Percentiles rank a stretch among this genome's conserved stretches.
Conservation (phyloP, 2,329 filamentous ascomycete species). For the Colletotrichum simmondsii region DNA sequence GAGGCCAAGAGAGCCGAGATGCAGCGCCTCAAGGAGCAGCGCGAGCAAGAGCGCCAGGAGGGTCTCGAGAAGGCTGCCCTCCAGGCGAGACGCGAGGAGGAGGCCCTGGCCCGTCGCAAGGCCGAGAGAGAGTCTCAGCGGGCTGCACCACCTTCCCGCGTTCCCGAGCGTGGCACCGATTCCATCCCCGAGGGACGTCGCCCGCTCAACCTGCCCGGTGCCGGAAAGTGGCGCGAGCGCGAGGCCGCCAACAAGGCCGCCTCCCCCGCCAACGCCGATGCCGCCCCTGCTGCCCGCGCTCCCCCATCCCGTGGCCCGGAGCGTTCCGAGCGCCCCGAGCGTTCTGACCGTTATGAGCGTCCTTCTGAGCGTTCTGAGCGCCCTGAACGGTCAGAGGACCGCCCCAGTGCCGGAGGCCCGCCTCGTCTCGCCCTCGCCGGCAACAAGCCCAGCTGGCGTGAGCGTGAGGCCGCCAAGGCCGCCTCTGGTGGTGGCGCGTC, state of each 20-base stretch:
- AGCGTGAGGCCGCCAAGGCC: slow-evolving; percentile 70
- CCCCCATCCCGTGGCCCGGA: slow-evolving; percentile 16
- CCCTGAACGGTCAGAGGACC: slow-evolving; percentile 59
- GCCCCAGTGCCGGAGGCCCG: slow-evolving; percentile 55
- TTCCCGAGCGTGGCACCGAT: slow-evolving; percentile 51
- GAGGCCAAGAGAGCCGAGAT: slow-evolving; percentile 82
- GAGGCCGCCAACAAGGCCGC: slow-evolving; percentile 43
- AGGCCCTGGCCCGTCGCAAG: slow-evolving; percentile 81
- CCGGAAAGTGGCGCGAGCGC: slow-evolving; percentile 56
- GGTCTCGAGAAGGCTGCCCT: slow-evolving; percentile 70
- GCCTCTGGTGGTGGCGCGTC: slow-evolving; percentile 42
- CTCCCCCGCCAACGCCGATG: slow-evolving; percentile 45
- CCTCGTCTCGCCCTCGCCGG: slow-evolving; percentile 71
- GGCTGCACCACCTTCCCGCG: slow-evolving; percentile 51
- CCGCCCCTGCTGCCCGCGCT: slow-evolving; percentile 41
- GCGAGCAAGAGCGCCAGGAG: slow-evolving; percentile 76
- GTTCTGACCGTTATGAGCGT: background rate
- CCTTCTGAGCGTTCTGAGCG: slow-evolving; percentile 32
- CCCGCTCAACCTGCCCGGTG: slow-evolving; percentile 43
- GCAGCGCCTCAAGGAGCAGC: slow-evolving; percentile 73
- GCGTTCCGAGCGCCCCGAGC: background rate
- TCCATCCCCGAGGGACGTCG: slow-evolving; percentile 37
- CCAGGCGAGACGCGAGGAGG: slow-evolving; percentile 87
- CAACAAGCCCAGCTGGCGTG: slow-evolving; percentile 76
- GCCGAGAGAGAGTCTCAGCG: slow-evolving; percentile 69